Base-by-base conservation (phyloP, 345 rosid genomes). In the Lagerstroemia speciosa region DNA sequence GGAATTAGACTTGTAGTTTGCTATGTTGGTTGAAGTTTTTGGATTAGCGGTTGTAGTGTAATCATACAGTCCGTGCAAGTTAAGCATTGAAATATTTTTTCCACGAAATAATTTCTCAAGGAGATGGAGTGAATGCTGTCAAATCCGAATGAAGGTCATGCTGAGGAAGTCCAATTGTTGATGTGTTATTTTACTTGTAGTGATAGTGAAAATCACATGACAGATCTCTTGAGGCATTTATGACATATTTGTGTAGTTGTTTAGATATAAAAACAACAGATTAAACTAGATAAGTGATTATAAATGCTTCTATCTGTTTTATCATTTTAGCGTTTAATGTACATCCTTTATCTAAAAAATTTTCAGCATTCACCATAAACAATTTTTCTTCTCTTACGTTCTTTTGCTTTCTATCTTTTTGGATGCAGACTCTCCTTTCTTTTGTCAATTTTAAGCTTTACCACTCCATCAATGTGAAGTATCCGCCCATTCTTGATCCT, bases 401-500 rank as follows among this genome's bases (percentile, higher is more conserved):
- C 10, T 63, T 19, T 11, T 29, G 43, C 16, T 30, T 20, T 20
- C 50, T 24, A 64, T 63, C 52, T 15, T 50, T 74, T 58, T 78
- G 65, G 69, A 26, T 88, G 85, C 99, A 95, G 99, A 84, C 90
- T 45, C 92, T 95, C 57, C 89, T 87, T 73, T 87, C 88, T 38
- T 95, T 91, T 77, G 81, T 80, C 68, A 90, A 92, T 81, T 90
- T 85, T 67, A 87, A 83, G 85, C 86, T 92, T 38, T 92, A 95
- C 74, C 92, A 86, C 79, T 81, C 90, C 60, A 70, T 95, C 60
- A 86, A 83, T 78, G 89, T 92, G 73, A 89, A 82, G 62, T 94
- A 89, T 78, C 99, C 98, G 3, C 99, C 98, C 19, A 85, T 91
- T 67, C 89, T 91, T 78, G 99, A 94, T 83, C 81, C 92, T 70